phyloP scores from a whole-genome alignment of 306 rosid species.

The Benincasa hispida region DNA sequence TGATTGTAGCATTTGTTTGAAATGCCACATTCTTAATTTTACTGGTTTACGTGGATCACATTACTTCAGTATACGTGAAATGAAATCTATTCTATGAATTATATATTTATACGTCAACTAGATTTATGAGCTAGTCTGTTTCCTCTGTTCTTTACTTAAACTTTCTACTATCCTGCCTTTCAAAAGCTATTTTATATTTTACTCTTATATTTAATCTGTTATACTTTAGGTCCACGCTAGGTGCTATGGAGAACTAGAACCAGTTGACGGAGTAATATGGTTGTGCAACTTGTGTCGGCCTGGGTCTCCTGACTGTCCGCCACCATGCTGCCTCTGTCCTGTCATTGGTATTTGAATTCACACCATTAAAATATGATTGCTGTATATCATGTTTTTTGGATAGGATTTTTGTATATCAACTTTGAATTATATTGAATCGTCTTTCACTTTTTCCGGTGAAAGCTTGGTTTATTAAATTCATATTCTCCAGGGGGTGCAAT shows the following conservation, averaged over 20 bases:
- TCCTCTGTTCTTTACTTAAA: constrained; percentile 9
- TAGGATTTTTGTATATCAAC: not conserved
- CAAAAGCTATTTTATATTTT: not conserved
- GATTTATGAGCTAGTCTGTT: not conserved
- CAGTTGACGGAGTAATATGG: constrained; percentile 85
- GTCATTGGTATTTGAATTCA: constrained; percentile 54
- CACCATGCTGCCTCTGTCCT: constrained; percentile 94
- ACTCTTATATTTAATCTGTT: not conserved
- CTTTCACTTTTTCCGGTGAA: too few relatives aligned
- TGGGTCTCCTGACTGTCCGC: constrained; percentile 56
- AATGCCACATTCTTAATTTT: not conserved
- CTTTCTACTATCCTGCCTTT: not conserved
- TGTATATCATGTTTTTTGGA: not conserved
- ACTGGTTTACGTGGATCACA: not conserved
- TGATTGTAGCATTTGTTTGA: not conserved
- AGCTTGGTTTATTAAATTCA: not conserved
- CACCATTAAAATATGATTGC: not conserved
- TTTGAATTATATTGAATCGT: constrained; percentile 9
- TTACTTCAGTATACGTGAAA: not conserved
- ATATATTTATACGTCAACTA: not conserved
- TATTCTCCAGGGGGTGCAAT: constrained; percentile 87
- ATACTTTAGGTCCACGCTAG: constrained; percentile 77
- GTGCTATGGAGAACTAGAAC: constrained; percentile 94
- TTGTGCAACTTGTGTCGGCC: constrained; percentile 90
- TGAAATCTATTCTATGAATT: not conserved